Evolutionary conservation across 2,329 filamentous ascomycete genomes (phyloP).

Genomic region (Sporothrix dimorphospora): DNA sequence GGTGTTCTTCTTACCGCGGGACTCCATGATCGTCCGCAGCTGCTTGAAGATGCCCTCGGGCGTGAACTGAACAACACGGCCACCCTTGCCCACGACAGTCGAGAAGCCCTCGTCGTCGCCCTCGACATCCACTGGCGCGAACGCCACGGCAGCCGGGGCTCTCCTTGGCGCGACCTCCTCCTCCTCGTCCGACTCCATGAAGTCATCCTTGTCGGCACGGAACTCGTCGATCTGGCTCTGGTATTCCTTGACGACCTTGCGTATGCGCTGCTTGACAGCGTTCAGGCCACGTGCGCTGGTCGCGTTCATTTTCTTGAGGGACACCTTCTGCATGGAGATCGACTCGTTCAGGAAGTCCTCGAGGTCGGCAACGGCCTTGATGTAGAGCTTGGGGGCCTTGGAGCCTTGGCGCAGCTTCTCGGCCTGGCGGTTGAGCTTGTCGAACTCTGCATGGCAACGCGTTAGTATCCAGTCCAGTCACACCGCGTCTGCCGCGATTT

Average conservation of each 20-base stretch:
- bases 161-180: slow-evolving; percentile 61
- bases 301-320: slow-evolving; percentile 98
- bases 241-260: slow-evolving; percentile 98
- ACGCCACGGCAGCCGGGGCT: slow-evolving; percentile 50
- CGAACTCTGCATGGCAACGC: slow-evolving; percentile 68
- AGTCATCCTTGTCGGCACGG: slow-evolving; percentile 80
- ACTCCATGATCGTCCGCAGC: slow-evolving; percentile 88
- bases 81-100: slow-evolving; percentile 87
- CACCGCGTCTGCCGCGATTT: not conserved
- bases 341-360: slow-evolving; percentile 95
- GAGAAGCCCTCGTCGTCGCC: slow-evolving; percentile 86
- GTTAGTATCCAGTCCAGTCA: not conserved
- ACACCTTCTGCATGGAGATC: slow-evolving; percentile 92
- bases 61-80: slow-evolving; percentile 87
- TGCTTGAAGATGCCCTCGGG: slow-evolving; percentile 99
- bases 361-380: slow-evolving; percentile 89
- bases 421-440: slow-evolving; percentile 89
- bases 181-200: slow-evolving; percentile 82
- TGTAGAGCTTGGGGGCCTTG: slow-evolving; percentile 85
- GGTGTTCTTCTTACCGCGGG: slow-evolving; percentile 98
- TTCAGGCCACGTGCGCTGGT: slow-evolving; percentile 93
- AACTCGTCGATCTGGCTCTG: slow-evolving; percentile 85
- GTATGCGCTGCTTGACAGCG: slow-evolving; percentile 96
- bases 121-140: slow-evolving; percentile 45
- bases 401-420: slow-evolving; percentile 75